Base-by-base conservation (phyloP, 2,329 filamentous ascomycete species). In the Endoconidiophora polonica region DNA sequence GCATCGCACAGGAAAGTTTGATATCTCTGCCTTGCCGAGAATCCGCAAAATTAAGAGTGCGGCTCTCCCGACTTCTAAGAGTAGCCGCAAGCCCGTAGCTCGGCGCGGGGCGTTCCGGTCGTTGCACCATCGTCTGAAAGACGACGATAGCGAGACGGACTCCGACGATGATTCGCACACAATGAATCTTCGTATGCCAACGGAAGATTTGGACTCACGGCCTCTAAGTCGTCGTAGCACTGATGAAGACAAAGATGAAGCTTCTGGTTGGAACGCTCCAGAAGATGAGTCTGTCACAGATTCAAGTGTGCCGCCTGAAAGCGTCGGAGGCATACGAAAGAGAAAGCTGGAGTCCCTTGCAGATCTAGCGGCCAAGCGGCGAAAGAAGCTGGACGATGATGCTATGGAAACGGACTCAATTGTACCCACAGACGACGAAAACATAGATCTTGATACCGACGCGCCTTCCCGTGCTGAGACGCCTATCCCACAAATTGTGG, bases 141-240 rank as follows among this genome's bases (percentile, higher is more conserved):
- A 44, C 20, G 44, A 50, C 9, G 54, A 56, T 26, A 83, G 83
- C 55, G 81, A 86, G n/a, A 44, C 43, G 4, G 86, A 95, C 61
- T 93, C 86, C 0, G 88, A 94, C 56, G 88, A 93, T 56, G 87
- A 95, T 50, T 68, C 64, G 1, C 74, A 77, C 55, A 75, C 75
- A 44, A 66, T 68, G 38, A 66, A 67, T 33, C 40, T 37, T 22
- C 52, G 63, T 26, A 73, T 81, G 43, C 86, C 88, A 60, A 93
- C 85, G 0, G 88, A 94, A 60, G 88, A 91, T 56, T 79, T 79
- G 33, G 88, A 91, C 54, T 94, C 85, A 55, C 77, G 83, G 40
- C 83, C 83, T 45, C 78, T 80, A 42, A 94, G 85, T 62, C 85
- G 83, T 40, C 74, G 79, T 70, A 77, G 73, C 59, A 73, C 73